Evolutionary conservation across 2,329 filamentous ascomycete species (phyloP).

Genomic region (Aschersonia sp.): DNA sequence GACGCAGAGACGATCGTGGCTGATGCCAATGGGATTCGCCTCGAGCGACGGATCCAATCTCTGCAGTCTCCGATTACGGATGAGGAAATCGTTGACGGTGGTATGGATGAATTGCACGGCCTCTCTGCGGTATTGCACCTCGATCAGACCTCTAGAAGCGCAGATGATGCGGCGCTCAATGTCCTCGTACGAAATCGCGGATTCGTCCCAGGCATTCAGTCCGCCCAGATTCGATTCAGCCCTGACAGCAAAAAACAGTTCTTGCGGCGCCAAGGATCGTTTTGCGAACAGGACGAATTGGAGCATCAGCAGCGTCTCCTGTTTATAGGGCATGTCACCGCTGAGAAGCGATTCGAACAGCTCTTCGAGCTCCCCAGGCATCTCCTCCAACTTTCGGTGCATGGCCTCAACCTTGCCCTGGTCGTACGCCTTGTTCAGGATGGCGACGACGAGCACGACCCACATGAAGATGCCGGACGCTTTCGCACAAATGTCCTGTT

Average conservation of each 20-base stretch:
- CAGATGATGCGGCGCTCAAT: not conserved
- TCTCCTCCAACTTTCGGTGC: not conserved
- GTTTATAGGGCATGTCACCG: not conserved
- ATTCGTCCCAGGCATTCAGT: not conserved
- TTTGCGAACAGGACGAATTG: not conserved
- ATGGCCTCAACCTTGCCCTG: constrained; percentile 7
- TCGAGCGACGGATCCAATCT: not conserved
- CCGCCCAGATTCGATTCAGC: not conserved
- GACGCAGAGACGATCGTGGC: not conserved
- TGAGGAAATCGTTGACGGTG: not conserved
- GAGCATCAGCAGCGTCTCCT: not conserved
- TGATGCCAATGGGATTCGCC: not conserved
- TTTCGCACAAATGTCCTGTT: not conserved
- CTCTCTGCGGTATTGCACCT: not conserved
- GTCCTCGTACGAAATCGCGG: not conserved
- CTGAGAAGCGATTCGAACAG: not conserved
- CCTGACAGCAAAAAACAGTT: not conserved
- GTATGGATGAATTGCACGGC: not conserved
- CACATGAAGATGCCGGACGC: constrained; percentile 4
- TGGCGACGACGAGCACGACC: constrained; percentile 1
- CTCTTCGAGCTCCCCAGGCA: not conserved
- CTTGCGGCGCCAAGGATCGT: not conserved
- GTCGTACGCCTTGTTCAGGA: not conserved
- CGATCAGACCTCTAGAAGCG: not conserved
- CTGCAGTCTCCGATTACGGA: not conserved